Evolutionary conservation across 805 yeast genomes (phyloP), one percentile per base, ranked within the genome.

Genomic region (Martiniozyma abietophila): DNA sequence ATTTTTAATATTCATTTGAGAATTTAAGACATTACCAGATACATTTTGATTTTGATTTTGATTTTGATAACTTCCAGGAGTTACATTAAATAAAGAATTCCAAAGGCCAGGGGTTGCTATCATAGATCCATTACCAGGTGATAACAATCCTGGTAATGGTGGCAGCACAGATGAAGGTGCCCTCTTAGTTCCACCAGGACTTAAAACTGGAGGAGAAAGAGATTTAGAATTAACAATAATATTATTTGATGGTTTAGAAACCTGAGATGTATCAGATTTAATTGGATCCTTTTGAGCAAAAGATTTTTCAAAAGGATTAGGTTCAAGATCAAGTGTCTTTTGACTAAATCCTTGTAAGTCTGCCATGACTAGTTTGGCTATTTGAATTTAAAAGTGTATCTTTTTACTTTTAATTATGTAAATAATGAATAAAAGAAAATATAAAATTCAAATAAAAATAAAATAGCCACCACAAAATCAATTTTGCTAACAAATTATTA

Each of bases 261-360:
- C n/a, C n/a, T n/a, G n/a, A n/a, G n/a, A n/a, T n/a, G n/a, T n/a
- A n/a, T n/a, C n/a, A n/a, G n/a, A n/a, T n/a, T n/a, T n/a, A n/a
- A n/a, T n/a, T n/a, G n/a, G n/a, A n/a, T n/a, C n/a, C n/a, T n/a
- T n/a, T 25, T 46, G 50, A 6, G 56, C 96, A 61, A 89, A 89
- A 32, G 95, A 82, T 56, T 80, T 82, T 57, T 89, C 98, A 53
- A 89, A 89, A 4, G 96, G 96, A 50, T 89, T 89, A 8, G 92
- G 95, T 56, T 92, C 98, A 39, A 86, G 34, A 35, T 56, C 62
- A 15, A 57, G 39, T 2, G 54, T 47, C 41, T 47, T 47, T 8
- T 25, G n/a, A n/a, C n/a, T n/a, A n/a, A n/a, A n/a, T n/a, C n/a
- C n/a, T n/a, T n/a, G n/a, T n/a, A n/a, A n/a, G n/a, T n/a, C n/a